These are phyloP conservation scores for Podospora tetraspora DNA, from an alignment of 495 filamentous ascomycete species.

Conservation along the genomic window DNA sequence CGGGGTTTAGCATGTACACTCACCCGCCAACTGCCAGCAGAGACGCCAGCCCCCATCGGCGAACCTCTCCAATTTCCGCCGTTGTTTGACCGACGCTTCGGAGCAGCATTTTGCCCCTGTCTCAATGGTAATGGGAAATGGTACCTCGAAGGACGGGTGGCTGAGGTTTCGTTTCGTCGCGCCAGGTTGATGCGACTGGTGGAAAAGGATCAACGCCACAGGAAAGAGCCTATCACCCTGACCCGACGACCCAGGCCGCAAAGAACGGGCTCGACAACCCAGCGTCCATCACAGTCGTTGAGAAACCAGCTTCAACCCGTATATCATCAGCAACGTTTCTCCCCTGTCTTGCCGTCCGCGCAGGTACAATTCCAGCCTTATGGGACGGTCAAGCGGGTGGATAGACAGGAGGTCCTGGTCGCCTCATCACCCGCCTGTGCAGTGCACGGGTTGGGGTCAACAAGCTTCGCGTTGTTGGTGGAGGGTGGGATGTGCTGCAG, in stretches of 20 bases:
- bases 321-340: not conserved
- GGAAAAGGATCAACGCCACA: not conserved
- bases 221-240: not conserved
- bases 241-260: not conserved
- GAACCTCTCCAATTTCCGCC: constrained; percentile 11
- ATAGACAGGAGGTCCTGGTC: not conserved
- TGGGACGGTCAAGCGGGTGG: constrained; percentile 15
- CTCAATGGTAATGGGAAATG: constrained; percentile 2
- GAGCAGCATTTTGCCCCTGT: constrained; percentile 6
- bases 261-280: not conserved
- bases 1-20: constrained; percentile 1
- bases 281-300: not conserved
- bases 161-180: not conserved
- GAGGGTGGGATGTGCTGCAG: constrained; percentile 7
- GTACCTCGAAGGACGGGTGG: not conserved
- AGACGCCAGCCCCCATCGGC: constrained; percentile 4
- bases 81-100: constrained; percentile 11
- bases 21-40: not conserved
- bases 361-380: constrained; percentile 20
- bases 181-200: not conserved
- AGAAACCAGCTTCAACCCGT: not conserved
- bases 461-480: not conserved
- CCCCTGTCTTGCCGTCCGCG: not conserved
- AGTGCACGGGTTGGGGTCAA: constrained; percentile 10
- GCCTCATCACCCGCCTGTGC: constrained; percentile 14